A percentile compares a stretch with the other conserved stretches of the same genome.
Evolutionary conservation across 441 rosid genomes (phyloP).

Genomic region (Kokia cookei): DNA sequence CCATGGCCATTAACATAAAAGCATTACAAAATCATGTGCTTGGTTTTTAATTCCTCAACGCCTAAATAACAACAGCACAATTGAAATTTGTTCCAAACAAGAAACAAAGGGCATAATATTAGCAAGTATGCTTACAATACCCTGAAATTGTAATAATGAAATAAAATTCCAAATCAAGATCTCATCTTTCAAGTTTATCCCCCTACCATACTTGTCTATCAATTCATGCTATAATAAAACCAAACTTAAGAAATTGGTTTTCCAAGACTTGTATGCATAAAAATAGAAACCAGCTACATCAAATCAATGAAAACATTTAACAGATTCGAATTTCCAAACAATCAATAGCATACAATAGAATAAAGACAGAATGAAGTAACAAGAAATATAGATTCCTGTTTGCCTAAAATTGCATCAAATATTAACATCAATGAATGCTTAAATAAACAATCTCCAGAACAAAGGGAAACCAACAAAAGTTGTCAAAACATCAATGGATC

Average conservation of each 20-base stretch:
- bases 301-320: background rate
- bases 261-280: background rate
- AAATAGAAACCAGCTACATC: background rate
- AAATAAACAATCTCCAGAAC: background rate
- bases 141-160: background rate
- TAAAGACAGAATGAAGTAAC: background rate
- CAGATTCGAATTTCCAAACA: background rate
- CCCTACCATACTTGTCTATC: background rate
- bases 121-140: background rate
- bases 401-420: background rate
- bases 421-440: background rate
- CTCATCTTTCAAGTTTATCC: background rate
- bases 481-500: slow-evolving; percentile 1
- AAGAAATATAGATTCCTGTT: background rate
- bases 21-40: background rate
- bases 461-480: background rate
- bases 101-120: background rate
- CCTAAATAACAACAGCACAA: background rate
- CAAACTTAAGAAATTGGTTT: background rate
- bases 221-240: background rate
- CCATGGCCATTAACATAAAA: slow-evolving; percentile 4
- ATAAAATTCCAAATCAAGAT: background rate
- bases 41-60: background rate
- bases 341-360: background rate
- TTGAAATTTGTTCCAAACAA: background rate